Evolutionary conservation across 2,329 filamentous ascomycete species (phyloP).

Genomic region (Polytolypa hystricis): DNA sequence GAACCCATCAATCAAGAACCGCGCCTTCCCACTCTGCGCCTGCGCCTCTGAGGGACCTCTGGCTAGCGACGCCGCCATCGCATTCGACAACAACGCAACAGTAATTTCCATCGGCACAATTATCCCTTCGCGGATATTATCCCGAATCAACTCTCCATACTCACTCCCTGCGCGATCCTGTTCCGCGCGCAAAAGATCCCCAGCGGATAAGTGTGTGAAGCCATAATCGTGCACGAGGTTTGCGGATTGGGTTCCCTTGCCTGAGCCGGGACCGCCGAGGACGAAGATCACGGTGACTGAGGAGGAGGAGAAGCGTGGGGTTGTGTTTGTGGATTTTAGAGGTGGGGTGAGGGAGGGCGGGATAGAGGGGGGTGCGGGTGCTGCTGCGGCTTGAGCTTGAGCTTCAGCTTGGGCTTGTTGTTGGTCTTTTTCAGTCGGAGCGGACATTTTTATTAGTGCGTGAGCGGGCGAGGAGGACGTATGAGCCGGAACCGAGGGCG

Average conservation of each 20-base stretch:
- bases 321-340: conserved; percentile 42
- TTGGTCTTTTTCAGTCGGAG: conserved; percentile 2
- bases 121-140: conserved; percentile 84
- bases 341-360: conserved; percentile 30
- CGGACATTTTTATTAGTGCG: conserved; percentile 22
- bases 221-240: conserved; percentile 77
- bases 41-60: too few relatives aligned
- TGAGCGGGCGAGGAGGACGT: conserved; percentile 41
- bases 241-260: conserved; percentile 92
- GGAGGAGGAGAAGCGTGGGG: conserved; percentile 64
- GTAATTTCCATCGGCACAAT: conserved; percentile 99
- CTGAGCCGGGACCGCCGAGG: conserved; percentile 86
- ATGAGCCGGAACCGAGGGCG: conserved; percentile 38
- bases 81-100: conserved; percentile 83
- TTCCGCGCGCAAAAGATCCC: conserved; percentile 86
- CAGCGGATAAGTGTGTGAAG: conserved; percentile 87
- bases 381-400: conserved; percentile 14
- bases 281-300: conserved; percentile 92
- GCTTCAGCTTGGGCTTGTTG: conserved; percentile 12
- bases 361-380: conserved; percentile 11
- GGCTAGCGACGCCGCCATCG: conserved; percentile 63
- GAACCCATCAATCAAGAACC: conserved; percentile 76
- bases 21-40: conserved; percentile 40
- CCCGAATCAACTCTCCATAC: conserved; percentile 85
- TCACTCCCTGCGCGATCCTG: conserved; percentile 76